Conservation (phyloP, 352 stramenopile species). For the Bremia lactucae region DNA sequence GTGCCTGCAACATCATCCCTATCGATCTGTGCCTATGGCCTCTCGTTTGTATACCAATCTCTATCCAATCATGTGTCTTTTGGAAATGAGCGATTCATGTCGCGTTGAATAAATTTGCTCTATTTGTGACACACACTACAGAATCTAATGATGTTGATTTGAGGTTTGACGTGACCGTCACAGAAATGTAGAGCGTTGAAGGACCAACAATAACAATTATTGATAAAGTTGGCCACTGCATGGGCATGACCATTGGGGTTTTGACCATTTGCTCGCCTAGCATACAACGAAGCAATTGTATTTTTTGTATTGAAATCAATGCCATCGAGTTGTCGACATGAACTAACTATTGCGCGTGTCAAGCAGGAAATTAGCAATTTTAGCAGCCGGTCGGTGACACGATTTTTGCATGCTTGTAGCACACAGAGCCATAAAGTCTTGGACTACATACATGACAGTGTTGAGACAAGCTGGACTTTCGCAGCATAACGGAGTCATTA, state of each 20-base stretch:
- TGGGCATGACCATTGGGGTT: slow-evolving; percentile 20
- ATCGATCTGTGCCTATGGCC: slow-evolving; percentile 19
- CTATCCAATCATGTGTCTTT: not conserved
- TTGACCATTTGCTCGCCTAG: slow-evolving; percentile 16
- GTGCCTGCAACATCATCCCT: slow-evolving; percentile 23
- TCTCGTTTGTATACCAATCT: slow-evolving; percentile 5
- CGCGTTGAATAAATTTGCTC: no score
- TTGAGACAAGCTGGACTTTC: slow-evolving; percentile 28
- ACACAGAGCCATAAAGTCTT: no score
- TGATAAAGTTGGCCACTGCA: slow-evolving; percentile 27
- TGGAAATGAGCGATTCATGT: slow-evolving; percentile 4
- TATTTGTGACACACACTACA: no score
- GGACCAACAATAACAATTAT: slow-evolving; percentile 21
- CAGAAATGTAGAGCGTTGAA: slow-evolving; percentile 61
- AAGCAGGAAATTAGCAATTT: slow-evolving; percentile 23
- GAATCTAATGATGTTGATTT: no score
- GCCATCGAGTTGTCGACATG: slow-evolving; percentile 5
- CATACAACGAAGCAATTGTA: no score
- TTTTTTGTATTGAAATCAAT: slow-evolving; percentile 25
- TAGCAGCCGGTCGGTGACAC: slow-evolving; percentile 26
- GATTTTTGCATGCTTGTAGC: no score
- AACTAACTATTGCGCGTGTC: slow-evolving; percentile 15
- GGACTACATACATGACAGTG: slow-evolving; percentile 22
- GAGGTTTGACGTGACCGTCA: no score
- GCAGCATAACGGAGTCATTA: slow-evolving; percentile 30